Evolutionary conservation across 192 early-diverging fungal genomes (phyloP).

Genomic region (Linderina pennispora): DNA sequence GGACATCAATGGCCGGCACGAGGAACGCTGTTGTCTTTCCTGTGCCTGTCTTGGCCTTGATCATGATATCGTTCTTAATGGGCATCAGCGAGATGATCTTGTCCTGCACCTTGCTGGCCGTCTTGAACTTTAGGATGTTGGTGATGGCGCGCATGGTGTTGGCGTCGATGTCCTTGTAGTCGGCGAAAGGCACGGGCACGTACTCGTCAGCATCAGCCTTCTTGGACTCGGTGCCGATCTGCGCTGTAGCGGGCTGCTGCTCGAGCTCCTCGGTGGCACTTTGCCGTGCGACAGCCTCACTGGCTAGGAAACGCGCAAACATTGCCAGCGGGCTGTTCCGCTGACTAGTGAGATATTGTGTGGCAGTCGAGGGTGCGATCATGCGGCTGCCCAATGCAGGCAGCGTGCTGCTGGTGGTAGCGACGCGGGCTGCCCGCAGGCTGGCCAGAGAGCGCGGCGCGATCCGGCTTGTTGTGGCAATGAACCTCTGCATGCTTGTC

Average conservation of each 20-base stretch:
- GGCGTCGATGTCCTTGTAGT: conserved; percentile 29
- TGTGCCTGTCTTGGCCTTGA: conserved; percentile 95
- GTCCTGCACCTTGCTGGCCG: conserved; percentile 80
- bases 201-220: conserved; percentile 19
- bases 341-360: too few relatives aligned
- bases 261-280: not conserved
- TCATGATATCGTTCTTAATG: conserved; percentile 73
- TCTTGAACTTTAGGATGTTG: conserved; percentile 62
- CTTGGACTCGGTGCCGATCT: not conserved
- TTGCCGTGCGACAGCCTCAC: conserved; percentile 21
- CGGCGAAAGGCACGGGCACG: conserved; percentile 51
- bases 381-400: conserved; percentile 5
- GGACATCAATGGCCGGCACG: conserved; percentile 76
- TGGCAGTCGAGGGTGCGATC: not conserved
- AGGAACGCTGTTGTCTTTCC: conserved; percentile 97
- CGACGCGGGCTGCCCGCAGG: conserved; percentile 2
- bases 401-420: conserved; percentile 1
- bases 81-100: conserved; percentile 70
- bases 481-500: conserved; percentile 20
- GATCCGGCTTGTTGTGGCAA: conserved; percentile 4
- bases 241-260: not conserved
- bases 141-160: conserved; percentile 54
- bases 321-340: too few relatives aligned
- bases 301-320: conserved; percentile 8
- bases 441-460: conserved; percentile 13